Percentiles rank a stretch among this genome's conserved stretches.
Evolutionary conservation across 768 basidiomycete genomes (phyloP).

Genomic region (Tulasnella sp.): DNA sequence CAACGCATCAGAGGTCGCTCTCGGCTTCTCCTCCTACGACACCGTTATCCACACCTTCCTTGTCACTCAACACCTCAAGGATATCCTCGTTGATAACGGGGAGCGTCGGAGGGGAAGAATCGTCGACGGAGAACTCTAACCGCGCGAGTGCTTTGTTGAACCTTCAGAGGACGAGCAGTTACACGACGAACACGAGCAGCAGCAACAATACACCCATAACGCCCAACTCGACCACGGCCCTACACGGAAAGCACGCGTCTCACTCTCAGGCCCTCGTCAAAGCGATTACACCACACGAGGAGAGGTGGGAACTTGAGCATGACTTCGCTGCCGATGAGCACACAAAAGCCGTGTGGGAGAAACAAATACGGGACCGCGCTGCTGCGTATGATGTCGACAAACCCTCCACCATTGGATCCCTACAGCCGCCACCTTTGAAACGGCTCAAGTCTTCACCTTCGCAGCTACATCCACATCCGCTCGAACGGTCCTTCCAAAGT

Average conservation of each 20-base stretch:
- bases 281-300: background rate
- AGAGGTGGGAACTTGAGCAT: background rate
- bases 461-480: no score
- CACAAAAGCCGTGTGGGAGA: no score
- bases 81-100: background rate
- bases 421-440: background rate
- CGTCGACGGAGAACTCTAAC: background rate
- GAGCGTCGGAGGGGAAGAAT: background rate
- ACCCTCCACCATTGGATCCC: background rate
- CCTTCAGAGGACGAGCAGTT: background rate
- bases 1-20: constrained; percentile 3
- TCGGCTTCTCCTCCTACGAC: background rate
- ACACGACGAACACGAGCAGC: background rate
- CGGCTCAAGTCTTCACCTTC: background rate
- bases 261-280: background rate
- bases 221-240: background rate
- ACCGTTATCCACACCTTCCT: background rate
- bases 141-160: constrained; percentile 11
- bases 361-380: no score
- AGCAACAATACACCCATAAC: background rate
- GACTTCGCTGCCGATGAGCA: no score
- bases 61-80: background rate
- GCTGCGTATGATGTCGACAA: background rate
- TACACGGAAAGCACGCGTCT: background rate
- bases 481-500: no score